Evolutionary conservation across 108 stramenopile species (phyloP).

Genomic region (Mayamaea pseudoterrestris): DNA sequence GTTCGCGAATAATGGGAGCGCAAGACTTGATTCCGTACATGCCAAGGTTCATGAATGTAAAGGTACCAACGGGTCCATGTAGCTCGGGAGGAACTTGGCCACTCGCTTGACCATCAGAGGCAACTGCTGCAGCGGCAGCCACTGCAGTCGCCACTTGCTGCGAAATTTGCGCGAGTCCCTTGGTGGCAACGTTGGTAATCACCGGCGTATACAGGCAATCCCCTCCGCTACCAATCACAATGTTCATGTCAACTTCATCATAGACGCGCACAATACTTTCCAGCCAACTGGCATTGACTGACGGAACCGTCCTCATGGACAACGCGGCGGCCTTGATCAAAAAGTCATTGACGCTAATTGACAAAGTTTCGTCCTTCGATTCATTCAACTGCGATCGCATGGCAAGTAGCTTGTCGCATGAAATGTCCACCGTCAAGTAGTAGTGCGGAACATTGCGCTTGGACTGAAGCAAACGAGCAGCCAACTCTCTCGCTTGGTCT

Average conservation of each 20-base stretch:
- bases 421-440: constrained; percentile 84
- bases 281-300: constrained; percentile 75
- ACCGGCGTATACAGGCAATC: constrained; percentile 83
- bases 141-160: constrained; percentile 75
- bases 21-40: constrained; percentile 99
- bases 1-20: constrained; percentile 97
- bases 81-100: no score
- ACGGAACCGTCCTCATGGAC: constrained; percentile 93
- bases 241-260: constrained; percentile 85
- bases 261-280: constrained; percentile 41
- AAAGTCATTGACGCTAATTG: constrained; percentile 93
- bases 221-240: constrained; percentile 98
- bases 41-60: constrained; percentile 95
- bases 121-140: constrained; percentile 79
- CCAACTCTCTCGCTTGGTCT: constrained; percentile 88
- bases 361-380: constrained; percentile 38
- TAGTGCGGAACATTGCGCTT: constrained; percentile 95
- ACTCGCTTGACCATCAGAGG: constrained; percentile 77
- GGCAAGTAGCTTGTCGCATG: constrained; percentile 74
- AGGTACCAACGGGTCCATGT: constrained; percentile 59
- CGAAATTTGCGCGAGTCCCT: constrained; percentile 81
- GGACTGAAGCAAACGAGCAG: constrained; percentile 89
- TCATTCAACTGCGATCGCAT: constrained; percentile 67
- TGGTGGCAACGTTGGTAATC: constrained; percentile 31
- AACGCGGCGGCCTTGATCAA: constrained; percentile 93